Conservation (phyloP, 2,329 filamentous ascomycete species). For the Coniochaeta prunicola region DNA sequence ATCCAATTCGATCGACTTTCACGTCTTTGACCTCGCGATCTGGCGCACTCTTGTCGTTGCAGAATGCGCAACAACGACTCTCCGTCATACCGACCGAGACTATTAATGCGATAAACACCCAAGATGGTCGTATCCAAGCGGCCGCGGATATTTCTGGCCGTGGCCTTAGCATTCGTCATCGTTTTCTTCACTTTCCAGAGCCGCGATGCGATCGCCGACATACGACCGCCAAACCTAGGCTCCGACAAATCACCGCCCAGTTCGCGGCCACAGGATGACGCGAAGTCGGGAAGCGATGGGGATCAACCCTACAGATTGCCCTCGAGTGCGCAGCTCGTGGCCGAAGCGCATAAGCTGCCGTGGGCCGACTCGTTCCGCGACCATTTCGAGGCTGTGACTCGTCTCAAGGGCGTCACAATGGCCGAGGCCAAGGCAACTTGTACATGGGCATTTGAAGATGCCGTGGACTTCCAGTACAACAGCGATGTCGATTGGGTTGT, state of each 20-base stretch:
- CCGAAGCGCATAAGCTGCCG: constrained; percentile 5
- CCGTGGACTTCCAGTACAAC: constrained; percentile 8
- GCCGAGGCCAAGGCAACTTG: constrained; percentile 7
- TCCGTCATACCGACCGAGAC: background rate
- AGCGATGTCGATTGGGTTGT: constrained; percentile 6
- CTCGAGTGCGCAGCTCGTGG: background rate
- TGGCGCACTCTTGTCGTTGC: background rate
- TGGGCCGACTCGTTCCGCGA: constrained; percentile 5
- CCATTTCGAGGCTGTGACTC: constrained; percentile 6
- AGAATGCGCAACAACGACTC: background rate
- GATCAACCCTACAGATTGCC: background rate
- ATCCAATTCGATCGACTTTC: background rate
- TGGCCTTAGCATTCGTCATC: background rate
- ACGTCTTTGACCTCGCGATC: background rate
- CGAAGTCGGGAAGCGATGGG: background rate
- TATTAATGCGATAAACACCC: background rate
- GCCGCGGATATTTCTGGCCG: background rate
- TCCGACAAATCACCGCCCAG: background rate
- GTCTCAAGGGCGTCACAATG: constrained; percentile 2
- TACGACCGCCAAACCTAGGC: background rate
- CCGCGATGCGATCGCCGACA: background rate
- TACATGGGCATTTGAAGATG: constrained; percentile 4
- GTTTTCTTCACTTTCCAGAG: background rate
- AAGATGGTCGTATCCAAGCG: background rate
- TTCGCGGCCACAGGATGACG: background rate